phyloP scores from a whole-genome alignment of 371 early-diverging fungal genomes.

The Syncephalastrum monosporum region DNA sequence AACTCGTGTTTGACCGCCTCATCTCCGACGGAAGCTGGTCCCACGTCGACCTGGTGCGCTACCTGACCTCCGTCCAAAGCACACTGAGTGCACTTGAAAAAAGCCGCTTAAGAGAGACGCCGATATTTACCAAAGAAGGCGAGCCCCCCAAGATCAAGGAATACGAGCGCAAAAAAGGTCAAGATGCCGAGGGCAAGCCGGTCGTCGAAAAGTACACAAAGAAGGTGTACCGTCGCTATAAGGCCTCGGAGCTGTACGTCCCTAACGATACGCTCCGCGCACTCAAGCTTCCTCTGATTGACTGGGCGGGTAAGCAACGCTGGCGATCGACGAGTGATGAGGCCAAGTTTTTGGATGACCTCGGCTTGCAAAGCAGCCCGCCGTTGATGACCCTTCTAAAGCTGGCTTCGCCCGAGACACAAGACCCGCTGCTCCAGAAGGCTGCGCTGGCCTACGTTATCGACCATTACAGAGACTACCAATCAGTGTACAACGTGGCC shows the following conservation, averaged over 20 bases:
- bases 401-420: conserved; percentile 45
- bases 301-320: conserved; percentile 56
- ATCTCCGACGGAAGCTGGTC: conserved; percentile 85
- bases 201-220: conserved; percentile 22
- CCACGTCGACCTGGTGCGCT: conserved; percentile 81
- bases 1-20: conserved; percentile 82
- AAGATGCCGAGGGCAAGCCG: conserved; percentile 16
- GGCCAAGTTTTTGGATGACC: conserved; percentile 59
- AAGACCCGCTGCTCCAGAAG: conserved; percentile 33
- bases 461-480: conserved; percentile 67
- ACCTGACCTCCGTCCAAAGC: conserved; percentile 68
- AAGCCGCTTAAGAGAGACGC: conserved; percentile 60
- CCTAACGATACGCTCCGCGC: conserved; percentile 63
- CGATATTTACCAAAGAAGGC: conserved; percentile 69
- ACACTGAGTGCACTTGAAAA: conserved; percentile 66
- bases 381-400: conserved; percentile 54
- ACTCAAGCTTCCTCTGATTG: conserved; percentile 69
- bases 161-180: conserved; percentile 13
- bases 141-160: conserved; percentile 29
- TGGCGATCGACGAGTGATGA: conserved; percentile 56
- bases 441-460: conserved; percentile 69
- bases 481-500: conserved; percentile 38
- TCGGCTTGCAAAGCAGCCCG: conserved; percentile 66
- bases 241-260: conserved; percentile 71
- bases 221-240: conserved; percentile 48